Base-by-base conservation (phyloP, 306 rosid species). In the Castanea mollissima region DNA sequence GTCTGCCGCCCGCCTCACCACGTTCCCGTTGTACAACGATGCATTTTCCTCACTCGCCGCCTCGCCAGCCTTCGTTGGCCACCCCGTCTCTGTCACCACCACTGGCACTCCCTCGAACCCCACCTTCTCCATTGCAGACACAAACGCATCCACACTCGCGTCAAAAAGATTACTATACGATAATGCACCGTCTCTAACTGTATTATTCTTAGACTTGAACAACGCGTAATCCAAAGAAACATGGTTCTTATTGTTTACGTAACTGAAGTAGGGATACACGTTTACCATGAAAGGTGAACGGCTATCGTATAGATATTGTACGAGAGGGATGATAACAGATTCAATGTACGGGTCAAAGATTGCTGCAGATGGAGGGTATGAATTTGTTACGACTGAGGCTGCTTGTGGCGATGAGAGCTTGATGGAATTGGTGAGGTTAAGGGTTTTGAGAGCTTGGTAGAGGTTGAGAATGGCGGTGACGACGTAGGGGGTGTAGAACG, bases 401-500 rank as follows among this genome's bases (percentile, higher is more conserved):
- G 76, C 82, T 71, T 76, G 84, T 3, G 82, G 87, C 20, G 82
- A 76, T 0, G 84, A 80, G 58, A 80, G 87, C 54, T 80, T 84
- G 71, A 76, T 84, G 1, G 69, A 27, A 6, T 56, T 23, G 15
- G 64, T 2, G 27, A 84, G 72, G 38, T 65, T 74, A 31, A 80
- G 84, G 84, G 65, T 76, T 76, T 84, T 69, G 19, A 76, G 87
- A 51, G 79, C 84, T 55, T 76, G 82, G 76, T 80, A 69, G 73
- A 84, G 84, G 13, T 76, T 84, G 69, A 65, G 72, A 67, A 84
- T 76, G 82, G 82, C 79, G 64, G 82, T 76, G n/a, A 80, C 52
- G 20, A 76, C 56, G 75, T 60, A 51, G 62, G 78, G 87, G 4
- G 76, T 65, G 75, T 79, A 76, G 73, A 25, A 83, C 5, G 84